A percentile compares a stretch with the other conserved stretches of the same genome.
Evolutionary conservation across 2,329 filamentous ascomycete species (phyloP).

Genomic region (Tolypocladium cylindrosporum): DNA sequence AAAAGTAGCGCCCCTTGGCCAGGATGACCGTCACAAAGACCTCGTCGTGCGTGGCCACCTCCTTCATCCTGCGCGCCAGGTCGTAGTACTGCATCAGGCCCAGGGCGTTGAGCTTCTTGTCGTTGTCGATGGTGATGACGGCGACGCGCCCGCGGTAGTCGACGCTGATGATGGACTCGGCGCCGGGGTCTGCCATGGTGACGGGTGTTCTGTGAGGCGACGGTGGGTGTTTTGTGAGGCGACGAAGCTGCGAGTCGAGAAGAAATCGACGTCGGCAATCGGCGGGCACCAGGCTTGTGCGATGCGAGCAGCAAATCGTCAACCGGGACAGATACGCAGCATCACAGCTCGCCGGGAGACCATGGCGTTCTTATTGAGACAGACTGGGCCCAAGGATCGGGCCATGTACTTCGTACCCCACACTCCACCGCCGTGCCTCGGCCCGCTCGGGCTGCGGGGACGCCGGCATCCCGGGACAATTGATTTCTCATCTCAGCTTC

Average conservation of each 20-base stretch:
- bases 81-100: slow-evolving; percentile 64
- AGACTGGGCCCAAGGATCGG: not conserved
- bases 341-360: not conserved
- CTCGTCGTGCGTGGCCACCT: slow-evolving; percentile 70
- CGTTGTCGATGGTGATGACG: slow-evolving; percentile 77
- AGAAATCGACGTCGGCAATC: too few species aligned
- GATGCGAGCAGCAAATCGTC: not conserved
- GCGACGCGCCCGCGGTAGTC: slow-evolving; percentile 38
- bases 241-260: not conserved
- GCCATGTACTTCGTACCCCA: not conserved
- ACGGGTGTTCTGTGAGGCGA: not conserved
- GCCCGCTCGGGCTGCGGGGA: not conserved
- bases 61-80: slow-evolving; percentile 61
- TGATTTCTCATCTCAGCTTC: too few species aligned
- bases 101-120: slow-evolving; percentile 81
- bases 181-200: not conserved
- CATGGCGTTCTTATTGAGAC: not conserved
- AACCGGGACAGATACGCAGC: not conserved
- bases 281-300: not conserved
- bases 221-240: not conserved
- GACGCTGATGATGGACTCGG: slow-evolving; percentile 20
- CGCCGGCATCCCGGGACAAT: not conserved
- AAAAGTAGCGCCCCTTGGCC: slow-evolving; percentile 77
- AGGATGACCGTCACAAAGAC: slow-evolving; percentile 78
- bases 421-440: not conserved